Conservation (phyloP, 345 rosid species). For the Eucalyptus melliodora region DNA sequence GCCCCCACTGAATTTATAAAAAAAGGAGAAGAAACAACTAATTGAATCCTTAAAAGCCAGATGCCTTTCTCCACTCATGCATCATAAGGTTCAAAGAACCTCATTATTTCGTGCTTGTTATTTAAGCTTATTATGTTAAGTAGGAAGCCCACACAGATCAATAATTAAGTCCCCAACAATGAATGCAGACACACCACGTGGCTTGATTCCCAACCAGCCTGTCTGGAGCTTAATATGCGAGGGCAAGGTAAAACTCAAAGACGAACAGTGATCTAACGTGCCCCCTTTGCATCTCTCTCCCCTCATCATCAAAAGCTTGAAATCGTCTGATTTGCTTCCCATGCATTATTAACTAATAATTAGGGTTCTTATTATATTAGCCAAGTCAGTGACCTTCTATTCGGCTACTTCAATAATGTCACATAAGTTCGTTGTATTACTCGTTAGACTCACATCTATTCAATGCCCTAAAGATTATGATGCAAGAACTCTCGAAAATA, state of each 20-base stretch:
- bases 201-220: conserved; percentile 26
- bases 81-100: not conserved
- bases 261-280: conserved; percentile 6
- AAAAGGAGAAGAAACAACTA: not conserved
- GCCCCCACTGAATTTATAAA: not conserved
- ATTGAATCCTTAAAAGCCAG: not conserved
- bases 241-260: not conserved
- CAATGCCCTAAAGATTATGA: not conserved
- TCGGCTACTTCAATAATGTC: not conserved
- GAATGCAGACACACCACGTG: conserved; percentile 17
- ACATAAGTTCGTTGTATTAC: not conserved
- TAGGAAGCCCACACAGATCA: not conserved
- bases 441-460: not conserved
- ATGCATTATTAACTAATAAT: not conserved
- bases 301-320: not conserved
- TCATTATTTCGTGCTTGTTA: not conserved
- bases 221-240: not conserved
- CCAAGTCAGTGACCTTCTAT: not conserved
- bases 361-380: not conserved
- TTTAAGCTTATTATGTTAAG: not conserved
- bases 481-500: not conserved
- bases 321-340: not conserved
- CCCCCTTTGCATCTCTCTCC: not conserved
- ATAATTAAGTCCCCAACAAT: not conserved
- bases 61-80: not conserved